Percentiles rank a stretch among this genome's conserved stretches.
These are phyloP conservation scores for Petunia secreta DNA, from an alignment of 257 asterid species.

Conservation along the genomic window DNA sequence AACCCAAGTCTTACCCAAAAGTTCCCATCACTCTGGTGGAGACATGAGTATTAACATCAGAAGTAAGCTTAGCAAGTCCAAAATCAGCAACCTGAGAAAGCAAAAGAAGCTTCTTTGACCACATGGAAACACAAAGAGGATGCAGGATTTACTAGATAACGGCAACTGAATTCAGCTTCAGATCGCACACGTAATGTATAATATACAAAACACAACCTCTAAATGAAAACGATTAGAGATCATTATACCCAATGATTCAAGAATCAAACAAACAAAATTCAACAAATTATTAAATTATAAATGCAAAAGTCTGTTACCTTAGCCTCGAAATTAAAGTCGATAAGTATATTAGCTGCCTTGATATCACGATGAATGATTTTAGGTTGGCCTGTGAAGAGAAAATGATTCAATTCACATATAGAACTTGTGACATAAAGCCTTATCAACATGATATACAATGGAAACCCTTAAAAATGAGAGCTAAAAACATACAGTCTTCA, in stretches of 20 bases:
- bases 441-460: neutral
- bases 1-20: slow-evolving; percentile 61
- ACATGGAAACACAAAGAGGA: slow-evolving; percentile 15
- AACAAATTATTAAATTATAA: neutral
- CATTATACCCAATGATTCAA: neutral
- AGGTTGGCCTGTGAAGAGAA: slow-evolving; percentile 70
- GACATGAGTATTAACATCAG: slow-evolving; percentile 79
- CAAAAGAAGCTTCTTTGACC: slow-evolving; percentile 26
- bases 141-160: neutral
- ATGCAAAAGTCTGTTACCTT: slow-evolving; percentile 48
- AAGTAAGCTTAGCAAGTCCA: slow-evolving; percentile 79
- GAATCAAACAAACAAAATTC: neutral
- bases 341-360: slow-evolving; percentile 86
- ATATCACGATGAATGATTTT: slow-evolving; percentile 92
- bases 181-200: no score
- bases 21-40: slow-evolving; percentile 98
- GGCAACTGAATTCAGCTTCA: neutral
- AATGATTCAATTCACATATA: slow-evolving; percentile 2
- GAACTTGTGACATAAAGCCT: neutral
- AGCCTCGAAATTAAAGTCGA: slow-evolving; percentile 84
- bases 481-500: slow-evolving; percentile 50
- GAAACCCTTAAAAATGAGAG: neutral
- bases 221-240: no score
- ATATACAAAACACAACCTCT: no score
- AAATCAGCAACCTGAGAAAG: slow-evolving; percentile 91